phyloP scores from a whole-genome alignment of 176 grass and related monocot species.

The Poa annua region DNA sequence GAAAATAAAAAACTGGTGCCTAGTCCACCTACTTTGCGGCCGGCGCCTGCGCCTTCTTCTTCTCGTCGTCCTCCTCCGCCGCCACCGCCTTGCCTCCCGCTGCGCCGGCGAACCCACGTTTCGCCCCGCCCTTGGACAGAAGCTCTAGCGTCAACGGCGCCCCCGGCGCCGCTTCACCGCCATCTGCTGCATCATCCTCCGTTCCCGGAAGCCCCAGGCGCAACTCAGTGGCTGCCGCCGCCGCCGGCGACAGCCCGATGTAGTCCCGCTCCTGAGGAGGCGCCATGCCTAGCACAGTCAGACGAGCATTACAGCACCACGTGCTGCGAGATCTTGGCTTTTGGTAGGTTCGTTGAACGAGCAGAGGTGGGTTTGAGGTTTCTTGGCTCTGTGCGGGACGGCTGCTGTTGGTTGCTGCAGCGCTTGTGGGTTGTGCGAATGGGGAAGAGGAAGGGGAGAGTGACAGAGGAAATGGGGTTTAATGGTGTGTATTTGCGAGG shows the following conservation, averaged over 20 bases:
- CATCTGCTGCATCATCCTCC: slow-evolving; percentile 31
- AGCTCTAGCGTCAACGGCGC: slow-evolving; percentile 59
- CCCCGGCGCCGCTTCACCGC: neutral
- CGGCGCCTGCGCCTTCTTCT: slow-evolving; percentile 54
- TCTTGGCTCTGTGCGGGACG: slow-evolving; percentile 37
- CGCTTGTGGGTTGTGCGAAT: slow-evolving; percentile 29
- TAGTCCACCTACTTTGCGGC: slow-evolving; percentile 60
- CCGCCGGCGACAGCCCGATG: slow-evolving; percentile 63
- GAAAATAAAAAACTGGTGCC: neutral
- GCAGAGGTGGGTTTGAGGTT: slow-evolving; percentile 39
- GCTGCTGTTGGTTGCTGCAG: slow-evolving; percentile 19
- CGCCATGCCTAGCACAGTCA: slow-evolving; percentile 46
- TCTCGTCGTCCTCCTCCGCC: slow-evolving; percentile 52
- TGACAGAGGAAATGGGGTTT: slow-evolving; percentile 37
- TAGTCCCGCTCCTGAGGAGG: slow-evolving; percentile 73
- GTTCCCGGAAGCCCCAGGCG: slow-evolving; percentile 69
- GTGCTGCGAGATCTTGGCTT: slow-evolving; percentile 13
- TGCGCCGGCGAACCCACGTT: slow-evolving; percentile 75
- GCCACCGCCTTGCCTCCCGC: slow-evolving; percentile 33
- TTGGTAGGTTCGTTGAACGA: neutral
- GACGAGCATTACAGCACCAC: slow-evolving; percentile 38
- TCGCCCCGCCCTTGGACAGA: slow-evolving; percentile 67
- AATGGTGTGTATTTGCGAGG: slow-evolving; percentile 18
- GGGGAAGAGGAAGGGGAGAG: neutral
- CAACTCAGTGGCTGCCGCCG: slow-evolving; percentile 69